phyloP scores from a whole-genome alignment of 177 flowering plant species.

The Vitis hybrid region DNA sequence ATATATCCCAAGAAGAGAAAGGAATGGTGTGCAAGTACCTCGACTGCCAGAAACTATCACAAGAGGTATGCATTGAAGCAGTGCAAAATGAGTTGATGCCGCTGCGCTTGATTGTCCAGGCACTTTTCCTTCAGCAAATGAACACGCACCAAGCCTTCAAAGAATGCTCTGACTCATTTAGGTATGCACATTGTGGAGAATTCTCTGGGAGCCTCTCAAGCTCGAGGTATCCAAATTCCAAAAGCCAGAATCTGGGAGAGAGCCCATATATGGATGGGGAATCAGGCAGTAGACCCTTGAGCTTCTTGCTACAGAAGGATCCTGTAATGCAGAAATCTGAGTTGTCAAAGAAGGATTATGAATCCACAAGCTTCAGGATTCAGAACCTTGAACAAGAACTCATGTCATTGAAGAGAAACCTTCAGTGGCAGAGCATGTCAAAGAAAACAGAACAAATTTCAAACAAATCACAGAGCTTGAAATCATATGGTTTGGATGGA shows the following conservation, averaged over 20 bases:
- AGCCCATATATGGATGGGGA: conserved; percentile 49
- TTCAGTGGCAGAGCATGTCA: conserved; percentile 39
- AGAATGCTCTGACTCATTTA: conserved; percentile 84
- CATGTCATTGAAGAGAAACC: conserved; percentile 58
- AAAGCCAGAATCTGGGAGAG: conserved; percentile 47
- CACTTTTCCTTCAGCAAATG: conserved; percentile 80
- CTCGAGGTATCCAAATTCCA: conserved; percentile 49
- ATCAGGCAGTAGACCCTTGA: conserved; percentile 37
- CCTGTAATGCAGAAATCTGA: conserved; percentile 30
- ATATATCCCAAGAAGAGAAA: conserved; percentile 73
- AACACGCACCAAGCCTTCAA: conserved; percentile 82
- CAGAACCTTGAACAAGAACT: conserved; percentile 84
- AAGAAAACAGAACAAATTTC: conserved; percentile 35
- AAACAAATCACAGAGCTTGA: conserved; percentile 22
- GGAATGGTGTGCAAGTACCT: conserved; percentile 72
- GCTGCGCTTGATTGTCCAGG: conserved; percentile 85
- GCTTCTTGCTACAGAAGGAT: conserved; percentile 57
- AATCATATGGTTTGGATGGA: conserved; percentile 33
- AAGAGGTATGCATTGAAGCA: conserved; percentile 74
- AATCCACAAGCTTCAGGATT: conserved; percentile 87
- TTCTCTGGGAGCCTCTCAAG: conserved; percentile 65
- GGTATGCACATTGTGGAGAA: conserved; percentile 51
- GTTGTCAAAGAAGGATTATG: conserved; percentile 52
- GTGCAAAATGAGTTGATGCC: conserved; percentile 96
- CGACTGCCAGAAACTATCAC: conserved; percentile 84